Base-by-base conservation (phyloP, 176 grass and related monocot species). In the Oryza punctata region DNA sequence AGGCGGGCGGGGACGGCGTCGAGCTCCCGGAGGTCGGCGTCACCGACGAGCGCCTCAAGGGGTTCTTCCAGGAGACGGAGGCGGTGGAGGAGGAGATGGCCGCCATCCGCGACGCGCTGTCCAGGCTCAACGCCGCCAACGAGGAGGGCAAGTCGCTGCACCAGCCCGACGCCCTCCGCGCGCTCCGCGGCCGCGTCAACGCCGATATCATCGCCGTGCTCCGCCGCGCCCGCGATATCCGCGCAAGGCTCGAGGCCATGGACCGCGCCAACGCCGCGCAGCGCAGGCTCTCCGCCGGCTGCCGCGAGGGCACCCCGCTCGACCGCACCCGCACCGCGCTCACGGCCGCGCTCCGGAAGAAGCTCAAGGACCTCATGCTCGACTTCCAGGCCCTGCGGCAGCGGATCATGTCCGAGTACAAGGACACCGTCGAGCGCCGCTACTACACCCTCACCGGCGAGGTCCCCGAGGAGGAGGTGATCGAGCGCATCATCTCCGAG, bases 341-440 rank as follows among this genome's bases (percentile, higher is more conserved):
- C 73, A 90, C 96, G 67, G 85, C 92, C 43, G 96, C 91, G 0
- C 93, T 99, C 37, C 85, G 96, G 69, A 94, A 90, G 93, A 93
- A 90, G 86, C 85, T 99, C 83, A 91, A 90, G 64, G 96, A 94
- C 63, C 75, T 99, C 77, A 99, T 99, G 96, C 90, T 96, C 89
- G 93, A 99, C 67, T 96, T 99, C 88, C 96, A 99, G 91, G 85
- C 85, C 81, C 87, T 99, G 32, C 86, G 96, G 61, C 93, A 99
- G 89, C 87, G 84, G 76, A 94, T 90, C 72, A 94, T 99, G 93
- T 45, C 93, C 67, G 91, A 99, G 89, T 92, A 99, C 89, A 93
- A 93, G 80, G 96, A 99, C 73, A 90, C 89, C 8, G 89, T 96
- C 30, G 96, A 94, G 89, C 91, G 96, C 44, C 87, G 96, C 49